Conservation (phyloP, 2,329 filamentous ascomycete species). For the Cladosporium phlei region DNA sequence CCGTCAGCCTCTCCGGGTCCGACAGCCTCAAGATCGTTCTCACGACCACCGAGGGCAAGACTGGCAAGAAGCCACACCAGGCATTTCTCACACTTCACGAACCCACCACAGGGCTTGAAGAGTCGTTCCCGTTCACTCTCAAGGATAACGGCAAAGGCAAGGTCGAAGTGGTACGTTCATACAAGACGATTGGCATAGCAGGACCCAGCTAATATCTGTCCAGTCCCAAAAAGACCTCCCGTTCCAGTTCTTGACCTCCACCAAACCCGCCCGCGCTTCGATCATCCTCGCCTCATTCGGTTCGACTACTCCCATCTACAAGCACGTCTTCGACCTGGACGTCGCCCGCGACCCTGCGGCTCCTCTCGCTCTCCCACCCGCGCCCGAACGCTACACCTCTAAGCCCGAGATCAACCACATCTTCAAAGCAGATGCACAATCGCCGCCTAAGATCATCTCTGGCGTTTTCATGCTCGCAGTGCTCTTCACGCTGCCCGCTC, state of each 20-base stretch:
- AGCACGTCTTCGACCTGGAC: slow-evolving; percentile 67
- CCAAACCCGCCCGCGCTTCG: slow-evolving; percentile 68
- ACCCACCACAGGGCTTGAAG: slow-evolving; percentile 68
- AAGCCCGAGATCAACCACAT: slow-evolving; percentile 83
- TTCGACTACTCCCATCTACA: slow-evolving; percentile 61
- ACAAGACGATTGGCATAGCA: background rate
- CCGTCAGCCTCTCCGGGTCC: slow-evolving; percentile 59
- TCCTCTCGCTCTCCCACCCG: slow-evolving; percentile 57
- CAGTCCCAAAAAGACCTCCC: slow-evolving; percentile 89
- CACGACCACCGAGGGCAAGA: slow-evolving; percentile 73
- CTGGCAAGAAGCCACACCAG: slow-evolving; percentile 82
- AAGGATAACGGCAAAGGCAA: slow-evolving; percentile 86
- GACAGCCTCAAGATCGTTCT: slow-evolving; percentile 79
- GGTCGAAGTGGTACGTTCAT: slow-evolving; percentile 68
- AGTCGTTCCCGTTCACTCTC: slow-evolving; percentile 75
- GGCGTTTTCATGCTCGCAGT: slow-evolving; percentile 72
- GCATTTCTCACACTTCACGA: slow-evolving; percentile 84
- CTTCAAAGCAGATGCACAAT: slow-evolving; percentile 75
- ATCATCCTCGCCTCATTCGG: slow-evolving; percentile 86
- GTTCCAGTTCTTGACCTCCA: slow-evolving; percentile 66
- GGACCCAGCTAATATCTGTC: slow-evolving; percentile 13
- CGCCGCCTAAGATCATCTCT: slow-evolving; percentile 74
- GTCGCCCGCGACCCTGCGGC: slow-evolving; percentile 60
- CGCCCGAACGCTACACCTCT: slow-evolving; percentile 77
- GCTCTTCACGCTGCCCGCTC: slow-evolving; percentile 64